phyloP scores from a whole-genome alignment of 441 rosid genomes.

The Hura crepitans region DNA sequence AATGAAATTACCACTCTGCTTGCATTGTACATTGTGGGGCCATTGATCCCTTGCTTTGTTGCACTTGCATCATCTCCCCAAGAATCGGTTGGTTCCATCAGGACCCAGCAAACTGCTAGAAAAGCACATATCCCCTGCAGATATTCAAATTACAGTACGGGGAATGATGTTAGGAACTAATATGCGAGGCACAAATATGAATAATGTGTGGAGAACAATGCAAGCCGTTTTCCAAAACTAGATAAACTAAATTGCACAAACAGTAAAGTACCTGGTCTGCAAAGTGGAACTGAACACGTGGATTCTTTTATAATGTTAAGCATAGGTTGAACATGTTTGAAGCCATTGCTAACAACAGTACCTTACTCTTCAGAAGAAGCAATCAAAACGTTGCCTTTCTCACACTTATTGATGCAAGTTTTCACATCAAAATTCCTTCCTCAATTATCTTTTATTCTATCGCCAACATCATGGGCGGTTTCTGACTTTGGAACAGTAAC shows the following conservation, averaged over 20 bases:
- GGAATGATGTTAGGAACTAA: conserved; percentile 3
- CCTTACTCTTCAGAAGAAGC: conserved; percentile 31
- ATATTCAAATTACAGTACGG: conserved; percentile 16
- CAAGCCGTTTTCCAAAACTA: background rate
- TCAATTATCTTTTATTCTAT: conserved; percentile 18
- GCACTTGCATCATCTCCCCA: conserved; percentile 88
- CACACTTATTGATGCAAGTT: conserved; percentile 12
- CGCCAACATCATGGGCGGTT: conserved; percentile 13
- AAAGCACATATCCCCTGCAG: conserved; percentile 50
- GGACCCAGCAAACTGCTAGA: conserved; percentile 69
- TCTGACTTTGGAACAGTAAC: conserved; percentile 22
- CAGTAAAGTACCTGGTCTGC: conserved; percentile 46
- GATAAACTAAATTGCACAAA: conserved; percentile 1
- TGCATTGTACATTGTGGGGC: conserved; percentile 29
- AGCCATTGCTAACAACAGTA: conserved; percentile 22
- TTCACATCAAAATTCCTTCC: conserved; percentile 17
- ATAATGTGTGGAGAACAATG: background rate
- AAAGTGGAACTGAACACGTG: conserved; percentile 26
- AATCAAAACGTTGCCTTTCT: conserved; percentile 22
- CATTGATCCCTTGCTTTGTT: conserved; percentile 35
- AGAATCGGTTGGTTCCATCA: conserved; percentile 59
- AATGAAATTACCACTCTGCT: conserved; percentile 55
- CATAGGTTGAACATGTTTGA: conserved; percentile 24
- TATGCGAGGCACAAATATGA: no score
- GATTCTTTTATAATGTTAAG: conserved; percentile 54